phyloP scores from a whole-genome alignment of 2,329 filamentous ascomycete genomes.

The Alternaria tenuissima region DNA sequence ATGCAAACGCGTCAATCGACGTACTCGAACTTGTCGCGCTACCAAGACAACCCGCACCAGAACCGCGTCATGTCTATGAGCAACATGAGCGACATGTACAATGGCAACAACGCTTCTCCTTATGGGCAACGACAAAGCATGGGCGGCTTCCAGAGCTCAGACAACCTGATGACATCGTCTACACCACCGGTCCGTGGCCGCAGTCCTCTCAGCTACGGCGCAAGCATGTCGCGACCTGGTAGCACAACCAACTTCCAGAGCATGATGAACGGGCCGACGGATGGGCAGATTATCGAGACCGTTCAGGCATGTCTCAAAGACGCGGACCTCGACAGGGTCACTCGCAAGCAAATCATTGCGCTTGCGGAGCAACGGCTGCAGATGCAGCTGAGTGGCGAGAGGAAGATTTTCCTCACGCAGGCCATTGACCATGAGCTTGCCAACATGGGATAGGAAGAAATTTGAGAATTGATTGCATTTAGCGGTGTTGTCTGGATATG shows the following conservation, averaged over 20 bases:
- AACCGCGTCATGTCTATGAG: constrained; percentile 69
- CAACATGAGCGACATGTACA: constrained; percentile 58
- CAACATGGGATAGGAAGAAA: constrained; percentile 74
- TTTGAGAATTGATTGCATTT: constrained; percentile 27
- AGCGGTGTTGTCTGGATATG: constrained; percentile 24
- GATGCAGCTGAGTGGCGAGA: constrained; percentile 85
- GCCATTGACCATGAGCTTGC: constrained; percentile 94
- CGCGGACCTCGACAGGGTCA: constrained; percentile 94
- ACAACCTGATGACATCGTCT: constrained; percentile 50
- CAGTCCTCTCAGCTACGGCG: constrained; percentile 60
- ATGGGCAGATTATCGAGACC: constrained; percentile 80
- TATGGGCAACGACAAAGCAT: constrained; percentile 51
- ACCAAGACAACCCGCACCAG: constrained; percentile 69
- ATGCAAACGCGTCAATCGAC: constrained; percentile 74
- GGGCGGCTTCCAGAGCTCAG: constrained; percentile 55
- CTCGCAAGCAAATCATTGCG: constrained; percentile 90
- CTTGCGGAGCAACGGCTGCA: constrained; percentile 93
- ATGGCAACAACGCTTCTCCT: constrained; percentile 36
- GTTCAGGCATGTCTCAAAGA: constrained; percentile 84
- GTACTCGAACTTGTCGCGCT: constrained; percentile 70
- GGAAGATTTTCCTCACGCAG: constrained; percentile 86
- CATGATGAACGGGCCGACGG: constrained; percentile 72
- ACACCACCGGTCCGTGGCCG: constrained; percentile 52
- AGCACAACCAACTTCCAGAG: constrained; percentile 68
- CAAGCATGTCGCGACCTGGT: constrained; percentile 58